Conservation (phyloP, 2,329 filamentous ascomycete species). For the Hortaea werneckii region DNA sequence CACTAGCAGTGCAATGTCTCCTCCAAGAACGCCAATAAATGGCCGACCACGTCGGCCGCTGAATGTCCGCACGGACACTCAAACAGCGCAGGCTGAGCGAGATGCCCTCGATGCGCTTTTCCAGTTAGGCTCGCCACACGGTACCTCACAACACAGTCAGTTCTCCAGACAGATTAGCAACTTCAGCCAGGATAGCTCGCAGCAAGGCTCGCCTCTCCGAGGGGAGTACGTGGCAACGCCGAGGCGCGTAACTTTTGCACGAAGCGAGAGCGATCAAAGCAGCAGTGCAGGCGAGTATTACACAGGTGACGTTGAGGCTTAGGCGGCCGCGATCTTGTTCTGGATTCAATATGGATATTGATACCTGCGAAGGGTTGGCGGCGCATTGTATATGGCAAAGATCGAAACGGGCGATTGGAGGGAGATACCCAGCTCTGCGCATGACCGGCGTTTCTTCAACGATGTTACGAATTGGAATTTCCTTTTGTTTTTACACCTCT, state of each 20-base stretch:
- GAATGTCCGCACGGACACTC: conserved; percentile 57
- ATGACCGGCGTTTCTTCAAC: not conserved
- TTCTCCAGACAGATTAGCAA: conserved; percentile 4
- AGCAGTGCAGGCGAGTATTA: not conserved
- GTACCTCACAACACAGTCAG: conserved; percentile 28
- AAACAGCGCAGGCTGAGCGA: conserved; percentile 59
- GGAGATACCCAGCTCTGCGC: not conserved
- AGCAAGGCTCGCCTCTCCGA: conserved; percentile 15
- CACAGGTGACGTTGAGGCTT: not conserved
- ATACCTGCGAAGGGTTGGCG: not conserved
- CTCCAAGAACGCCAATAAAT: conserved; percentile 25
- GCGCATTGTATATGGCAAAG: not conserved
- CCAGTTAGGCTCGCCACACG: conserved; percentile 54
- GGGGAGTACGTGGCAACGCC: conserved; percentile 13
- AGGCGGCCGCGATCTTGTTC: not conserved
- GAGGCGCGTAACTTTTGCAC: conserved; percentile 18
- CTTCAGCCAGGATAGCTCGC: conserved; percentile 10
- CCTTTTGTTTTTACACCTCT: too few species aligned
- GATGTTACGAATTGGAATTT: not conserved
- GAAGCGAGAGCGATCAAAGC: conserved; percentile 16
- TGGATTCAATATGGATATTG: not conserved
- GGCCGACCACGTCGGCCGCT: conserved; percentile 26
- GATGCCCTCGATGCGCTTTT: conserved; percentile 72
- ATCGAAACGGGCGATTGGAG: not conserved
- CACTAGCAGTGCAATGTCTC: conserved; percentile 16